Evolutionary conservation across 2,329 filamentous ascomycete genomes (phyloP).

Genomic region (Penicillium sp.): DNA sequence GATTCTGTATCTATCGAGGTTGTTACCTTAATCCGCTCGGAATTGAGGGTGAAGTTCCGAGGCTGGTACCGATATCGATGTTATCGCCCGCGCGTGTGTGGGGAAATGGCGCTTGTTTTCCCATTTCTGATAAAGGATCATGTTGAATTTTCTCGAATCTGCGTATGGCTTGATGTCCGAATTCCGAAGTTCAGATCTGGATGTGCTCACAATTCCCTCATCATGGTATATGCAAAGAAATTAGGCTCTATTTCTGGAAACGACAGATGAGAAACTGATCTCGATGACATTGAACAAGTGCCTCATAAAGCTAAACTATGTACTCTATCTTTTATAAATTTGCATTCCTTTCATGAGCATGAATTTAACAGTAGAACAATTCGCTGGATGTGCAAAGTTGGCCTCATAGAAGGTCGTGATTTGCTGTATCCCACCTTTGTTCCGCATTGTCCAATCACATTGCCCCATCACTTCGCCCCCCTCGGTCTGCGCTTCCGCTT

Average conservation of each 20-base stretch:
- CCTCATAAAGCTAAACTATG: too few relatives aligned
- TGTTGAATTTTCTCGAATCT: not conserved
- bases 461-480: too few relatives aligned
- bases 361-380: not conserved
- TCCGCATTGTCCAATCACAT: not conserved
- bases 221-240: not conserved
- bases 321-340: too few relatives aligned
- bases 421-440: not conserved
- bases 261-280: not conserved
- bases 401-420: not conserved
- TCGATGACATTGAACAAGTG: not conserved
- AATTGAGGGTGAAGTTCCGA: not conserved
- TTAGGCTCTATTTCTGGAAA: not conserved
- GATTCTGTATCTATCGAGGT: not conserved
- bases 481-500: not conserved
- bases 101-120: not conserved
- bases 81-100: not conserved
- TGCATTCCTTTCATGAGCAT: too few relatives aligned
- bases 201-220: not conserved
- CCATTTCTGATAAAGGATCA: too few relatives aligned
- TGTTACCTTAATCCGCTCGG: not conserved
- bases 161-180: not conserved
- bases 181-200: not conserved
- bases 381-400: not conserved
- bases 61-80: not conserved